Percentiles rank a stretch among this genome's conserved stretches.
phyloP scores from a whole-genome alignment of 2,329 filamentous ascomycete genomes.

The Leptoxyphium fumago region DNA sequence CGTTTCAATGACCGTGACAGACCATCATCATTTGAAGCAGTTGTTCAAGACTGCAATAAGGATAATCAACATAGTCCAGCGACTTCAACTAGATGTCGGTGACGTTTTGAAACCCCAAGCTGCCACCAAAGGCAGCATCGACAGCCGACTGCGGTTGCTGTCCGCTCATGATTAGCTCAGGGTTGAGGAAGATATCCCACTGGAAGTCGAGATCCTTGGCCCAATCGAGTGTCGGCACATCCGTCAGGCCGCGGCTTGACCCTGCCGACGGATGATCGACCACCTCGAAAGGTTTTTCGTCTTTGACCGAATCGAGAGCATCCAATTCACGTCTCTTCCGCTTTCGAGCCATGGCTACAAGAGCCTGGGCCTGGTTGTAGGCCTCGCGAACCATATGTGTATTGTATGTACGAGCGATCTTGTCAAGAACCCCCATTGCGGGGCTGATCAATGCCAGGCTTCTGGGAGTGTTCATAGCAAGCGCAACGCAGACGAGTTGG shows the following conservation, averaged over 20 bases:
- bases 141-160: slow-evolving; percentile 10
- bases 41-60: not conserved
- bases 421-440: slow-evolving; percentile 24
- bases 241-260: slow-evolving; percentile 12
- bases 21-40: slow-evolving; percentile 6
- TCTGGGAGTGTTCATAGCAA: slow-evolving; percentile 26
- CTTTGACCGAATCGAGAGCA: slow-evolving; percentile 13
- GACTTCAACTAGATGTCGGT: not conserved
- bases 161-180: slow-evolving; percentile 16
- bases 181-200: slow-evolving; percentile 22
- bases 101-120: slow-evolving; percentile 3
- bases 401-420: slow-evolving; percentile 23
- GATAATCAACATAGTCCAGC: not conserved
- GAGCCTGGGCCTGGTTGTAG: slow-evolving; percentile 18
- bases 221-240: slow-evolving; percentile 19
- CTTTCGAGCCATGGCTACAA: slow-evolving; percentile 17
- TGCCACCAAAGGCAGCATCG: slow-evolving; percentile 7
- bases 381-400: slow-evolving; percentile 25
- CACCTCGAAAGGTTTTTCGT: slow-evolving; percentile 11
- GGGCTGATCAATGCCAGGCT: slow-evolving; percentile 22
- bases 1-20: slow-evolving; percentile 14
- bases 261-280: slow-evolving; percentile 15
- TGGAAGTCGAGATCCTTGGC: slow-evolving; percentile 19
- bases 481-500: slow-evolving; percentile 27
- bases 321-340: slow-evolving; percentile 20